Percentiles rank a stretch among this genome's conserved stretches.
These are phyloP conservation scores for Amyloporia xantha DNA, from an alignment of 768 basidiomycete genomes.

Conservation along the genomic window DNA sequence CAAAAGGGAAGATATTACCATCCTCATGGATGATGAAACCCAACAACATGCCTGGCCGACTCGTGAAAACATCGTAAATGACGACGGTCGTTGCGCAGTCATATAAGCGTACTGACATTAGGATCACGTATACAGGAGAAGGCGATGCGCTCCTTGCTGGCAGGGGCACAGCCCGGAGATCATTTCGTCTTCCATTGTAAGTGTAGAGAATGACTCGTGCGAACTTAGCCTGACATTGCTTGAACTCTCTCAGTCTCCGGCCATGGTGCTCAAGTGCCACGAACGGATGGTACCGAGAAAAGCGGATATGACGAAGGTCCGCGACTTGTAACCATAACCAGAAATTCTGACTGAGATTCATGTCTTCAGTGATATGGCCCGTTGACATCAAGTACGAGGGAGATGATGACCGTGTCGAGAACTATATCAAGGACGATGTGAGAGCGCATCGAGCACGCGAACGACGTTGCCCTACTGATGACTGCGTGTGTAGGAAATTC, in stretches of 20 bases:
- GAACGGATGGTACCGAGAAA: slow-evolving; percentile 37
- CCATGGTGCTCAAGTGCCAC: slow-evolving; percentile 40
- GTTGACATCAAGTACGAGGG: slow-evolving; percentile 11
- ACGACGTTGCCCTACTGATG: neutral
- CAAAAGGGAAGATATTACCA: slow-evolving; percentile 30
- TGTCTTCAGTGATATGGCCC: slow-evolving; percentile 17
- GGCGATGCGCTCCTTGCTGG: slow-evolving; percentile 38
- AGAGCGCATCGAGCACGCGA: neutral
- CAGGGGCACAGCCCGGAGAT: slow-evolving; percentile 39
- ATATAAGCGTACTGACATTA: slow-evolving; percentile 13
- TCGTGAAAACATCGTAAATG: slow-evolving; percentile 36
- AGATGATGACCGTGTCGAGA: slow-evolving; percentile 6
- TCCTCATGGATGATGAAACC: slow-evolving; percentile 34
- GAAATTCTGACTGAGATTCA: neutral
- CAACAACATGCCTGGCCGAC: slow-evolving; percentile 31
- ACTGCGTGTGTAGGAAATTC: slow-evolving; percentile 14
- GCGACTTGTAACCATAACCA: slow-evolving; percentile 1
- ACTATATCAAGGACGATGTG: slow-evolving; percentile 23
- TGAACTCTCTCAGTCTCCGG: slow-evolving; percentile 41
- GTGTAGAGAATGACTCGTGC: too few relatives aligned
- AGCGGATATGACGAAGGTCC: slow-evolving; percentile 50
- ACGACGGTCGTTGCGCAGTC: neutral
- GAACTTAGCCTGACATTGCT: neutral
- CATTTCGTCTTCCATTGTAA: slow-evolving; percentile 54
- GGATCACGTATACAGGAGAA: slow-evolving; percentile 20